Percentiles rank a stretch among this genome's conserved stretches.
Evolutionary conservation across 768 basidiomycete genomes (phyloP).

Genomic region (Aureoboletus auriporus): DNA sequence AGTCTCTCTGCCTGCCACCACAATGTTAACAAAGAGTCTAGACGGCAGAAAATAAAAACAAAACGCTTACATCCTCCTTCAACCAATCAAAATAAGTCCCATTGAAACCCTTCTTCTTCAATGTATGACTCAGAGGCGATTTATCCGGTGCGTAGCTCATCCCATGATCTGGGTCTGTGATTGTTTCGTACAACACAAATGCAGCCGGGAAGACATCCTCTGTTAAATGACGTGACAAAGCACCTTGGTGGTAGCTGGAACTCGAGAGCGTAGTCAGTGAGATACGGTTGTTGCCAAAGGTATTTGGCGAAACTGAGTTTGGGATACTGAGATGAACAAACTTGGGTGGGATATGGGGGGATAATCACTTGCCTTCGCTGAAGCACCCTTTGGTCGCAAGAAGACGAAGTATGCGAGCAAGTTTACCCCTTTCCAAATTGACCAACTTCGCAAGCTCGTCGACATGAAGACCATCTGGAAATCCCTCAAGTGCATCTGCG

Average conservation of each 20-base stretch:
- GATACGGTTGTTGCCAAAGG: slow-evolving; percentile 33
- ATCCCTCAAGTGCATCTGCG: slow-evolving; percentile 22
- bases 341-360: not conserved
- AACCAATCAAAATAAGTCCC: slow-evolving; percentile 24
- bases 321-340: not conserved
- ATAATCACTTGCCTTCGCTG: slow-evolving; percentile 20
- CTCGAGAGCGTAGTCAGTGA: slow-evolving; percentile 23
- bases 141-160: slow-evolving; percentile 18
- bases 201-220: slow-evolving; percentile 14
- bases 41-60: no score
- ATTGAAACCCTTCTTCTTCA: slow-evolving; percentile 11
- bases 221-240: slow-evolving; percentile 2
- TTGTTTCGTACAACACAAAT: slow-evolving; percentile 18
- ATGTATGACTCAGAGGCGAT: slow-evolving; percentile 18
- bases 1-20: slow-evolving; percentile 9
- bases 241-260: slow-evolving; percentile 2
- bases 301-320: slow-evolving; percentile 21
- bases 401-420: slow-evolving; percentile 26
- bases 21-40: not conserved
- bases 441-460: slow-evolving; percentile 22
- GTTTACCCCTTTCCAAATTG: slow-evolving; percentile 25
- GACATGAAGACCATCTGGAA: slow-evolving; percentile 28
- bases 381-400: slow-evolving; percentile 31
- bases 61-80: slow-evolving; percentile 14
- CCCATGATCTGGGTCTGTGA: slow-evolving; percentile 23